These are phyloP conservation scores for Protostelium mycophagum DNA, from an alignment of 78 protist species.

Conservation along the genomic window DNA sequence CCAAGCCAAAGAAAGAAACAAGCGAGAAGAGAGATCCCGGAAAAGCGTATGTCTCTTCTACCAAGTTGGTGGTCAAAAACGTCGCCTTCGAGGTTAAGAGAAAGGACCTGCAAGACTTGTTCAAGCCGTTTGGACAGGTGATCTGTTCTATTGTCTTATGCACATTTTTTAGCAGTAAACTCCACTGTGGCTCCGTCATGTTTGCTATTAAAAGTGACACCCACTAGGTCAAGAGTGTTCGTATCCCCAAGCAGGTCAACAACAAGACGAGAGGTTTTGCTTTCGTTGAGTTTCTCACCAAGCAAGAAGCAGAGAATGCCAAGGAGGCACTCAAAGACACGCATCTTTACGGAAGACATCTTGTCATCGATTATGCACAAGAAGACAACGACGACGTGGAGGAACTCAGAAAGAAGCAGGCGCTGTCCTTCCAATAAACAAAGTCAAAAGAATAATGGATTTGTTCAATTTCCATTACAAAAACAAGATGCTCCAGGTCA, in stretches of 20 bases:
- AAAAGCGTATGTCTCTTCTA: conserved; percentile 8
- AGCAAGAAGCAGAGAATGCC: conserved; percentile 89
- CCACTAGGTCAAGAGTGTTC: conserved; percentile 62
- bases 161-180: too few relatives aligned
- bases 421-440: too few relatives aligned
- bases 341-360: conserved; percentile 91
- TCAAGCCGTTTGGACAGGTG: conserved; percentile 13
- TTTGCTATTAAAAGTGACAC: conserved; percentile 32
- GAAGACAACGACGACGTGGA: conserved; percentile 11
- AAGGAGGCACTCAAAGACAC: conserved; percentile 74
- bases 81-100: conserved; percentile 93
- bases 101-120: conserved; percentile 85
- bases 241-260: conserved; percentile 84
- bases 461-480: too few relatives aligned
- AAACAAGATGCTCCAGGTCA: too few relatives aligned
- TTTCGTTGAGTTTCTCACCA: conserved; percentile 91
- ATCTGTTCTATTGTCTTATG: background rate
- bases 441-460: too few relatives aligned
- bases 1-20: background rate
- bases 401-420: background rate
- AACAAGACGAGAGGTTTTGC: conserved; percentile 95
- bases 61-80: conserved; percentile 86
- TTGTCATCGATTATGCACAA: conserved; percentile 44
- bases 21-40: background rate
- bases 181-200: too few relatives aligned